A percentile compares a stretch with the other conserved stretches of the same genome.
These are phyloP conservation scores for Musa beccarii DNA, from an alignment of 176 grass and related monocot species.

Conservation along the genomic window DNA sequence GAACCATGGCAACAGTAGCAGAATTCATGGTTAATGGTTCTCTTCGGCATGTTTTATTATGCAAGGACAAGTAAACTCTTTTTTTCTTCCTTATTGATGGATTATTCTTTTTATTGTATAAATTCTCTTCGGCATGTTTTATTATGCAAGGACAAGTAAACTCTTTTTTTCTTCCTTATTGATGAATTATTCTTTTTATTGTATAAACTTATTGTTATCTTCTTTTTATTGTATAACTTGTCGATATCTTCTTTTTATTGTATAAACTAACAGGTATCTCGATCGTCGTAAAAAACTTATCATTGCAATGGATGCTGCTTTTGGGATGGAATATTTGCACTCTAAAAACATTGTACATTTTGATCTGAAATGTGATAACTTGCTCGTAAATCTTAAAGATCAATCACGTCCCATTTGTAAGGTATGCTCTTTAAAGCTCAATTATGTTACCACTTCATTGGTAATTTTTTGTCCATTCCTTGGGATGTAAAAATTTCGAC, in stretches of 20 bases:
- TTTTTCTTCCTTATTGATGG: neutral
- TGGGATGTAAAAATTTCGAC: neutral
- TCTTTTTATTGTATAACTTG: conserved; percentile 17
- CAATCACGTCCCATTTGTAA: conserved; percentile 85
- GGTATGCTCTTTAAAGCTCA: conserved; percentile 23
- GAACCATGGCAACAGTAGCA: conserved; percentile 74
- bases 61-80: conserved; percentile 79
- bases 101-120: neutral
- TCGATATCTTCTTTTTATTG: conserved; percentile 17
- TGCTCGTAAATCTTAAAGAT: conserved; percentile 94
- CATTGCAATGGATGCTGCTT: conserved; percentile 90
- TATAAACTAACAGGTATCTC: conserved; percentile 43
- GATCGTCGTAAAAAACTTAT: conserved; percentile 81
- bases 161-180: conserved; percentile 8
- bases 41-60: conserved; percentile 80
- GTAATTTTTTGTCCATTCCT: conserved; percentile 1
- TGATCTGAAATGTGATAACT: conserved; percentile 91
- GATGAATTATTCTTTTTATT: neutral
- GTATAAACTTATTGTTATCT: neutral
- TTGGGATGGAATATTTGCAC: conserved; percentile 91
- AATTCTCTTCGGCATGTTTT: conserved; percentile 80
- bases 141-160: conserved; percentile 87
- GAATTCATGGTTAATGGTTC: conserved; percentile 98
- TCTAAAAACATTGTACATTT: conserved; percentile 93
- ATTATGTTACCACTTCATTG: conserved; percentile 1